These are phyloP conservation scores for Psilocybe cyanescens DNA, from an alignment of 768 basidiomycete genomes.

Conservation along the genomic window DNA sequence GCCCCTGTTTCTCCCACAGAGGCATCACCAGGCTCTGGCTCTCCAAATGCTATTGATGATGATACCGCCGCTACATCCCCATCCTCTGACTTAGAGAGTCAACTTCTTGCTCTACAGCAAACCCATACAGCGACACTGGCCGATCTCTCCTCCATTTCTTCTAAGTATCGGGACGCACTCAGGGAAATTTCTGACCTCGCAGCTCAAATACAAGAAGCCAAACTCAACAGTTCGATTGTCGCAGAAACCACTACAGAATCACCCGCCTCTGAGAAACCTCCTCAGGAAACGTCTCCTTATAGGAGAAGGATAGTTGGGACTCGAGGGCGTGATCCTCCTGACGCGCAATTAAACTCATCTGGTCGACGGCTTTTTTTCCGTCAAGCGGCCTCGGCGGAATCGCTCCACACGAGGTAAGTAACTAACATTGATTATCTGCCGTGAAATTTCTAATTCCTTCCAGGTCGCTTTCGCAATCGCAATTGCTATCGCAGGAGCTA, in stretches of 20 bases:
- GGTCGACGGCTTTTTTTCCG: conserved; percentile 83
- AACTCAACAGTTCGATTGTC: conserved; percentile 57
- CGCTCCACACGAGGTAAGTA: conserved; percentile 81
- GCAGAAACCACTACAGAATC: conserved; percentile 38
- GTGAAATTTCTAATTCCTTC: conserved; percentile 17
- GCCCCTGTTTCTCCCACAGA: conserved; percentile 27
- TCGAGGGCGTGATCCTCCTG: conserved; percentile 52
- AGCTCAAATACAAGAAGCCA: conserved; percentile 87
- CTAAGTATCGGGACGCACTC: conserved; percentile 88
- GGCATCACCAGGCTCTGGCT: conserved; percentile 27
- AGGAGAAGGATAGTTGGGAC: conserved; percentile 58
- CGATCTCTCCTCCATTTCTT: conserved; percentile 76
- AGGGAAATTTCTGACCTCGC: conserved; percentile 93
- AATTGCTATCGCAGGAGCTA: conserved; percentile 97
- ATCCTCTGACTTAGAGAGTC: conserved; percentile 52
- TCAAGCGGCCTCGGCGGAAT: conserved; percentile 85
- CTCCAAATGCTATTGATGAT: conserved; percentile 17
- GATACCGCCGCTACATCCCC: conserved; percentile 20
- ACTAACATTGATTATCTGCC: conserved; percentile 7
- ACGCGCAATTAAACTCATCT: conserved; percentile 51
- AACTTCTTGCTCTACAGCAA: conserved; percentile 78
- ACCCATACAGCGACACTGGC: conserved; percentile 80
- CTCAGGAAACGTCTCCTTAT: conserved; percentile 39
- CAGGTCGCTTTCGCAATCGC: conserved; percentile 91
- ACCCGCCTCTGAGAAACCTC: conserved; percentile 44